phyloP scores from a whole-genome alignment of 208 protist genomes.

The Leishmania tropica region DNA sequence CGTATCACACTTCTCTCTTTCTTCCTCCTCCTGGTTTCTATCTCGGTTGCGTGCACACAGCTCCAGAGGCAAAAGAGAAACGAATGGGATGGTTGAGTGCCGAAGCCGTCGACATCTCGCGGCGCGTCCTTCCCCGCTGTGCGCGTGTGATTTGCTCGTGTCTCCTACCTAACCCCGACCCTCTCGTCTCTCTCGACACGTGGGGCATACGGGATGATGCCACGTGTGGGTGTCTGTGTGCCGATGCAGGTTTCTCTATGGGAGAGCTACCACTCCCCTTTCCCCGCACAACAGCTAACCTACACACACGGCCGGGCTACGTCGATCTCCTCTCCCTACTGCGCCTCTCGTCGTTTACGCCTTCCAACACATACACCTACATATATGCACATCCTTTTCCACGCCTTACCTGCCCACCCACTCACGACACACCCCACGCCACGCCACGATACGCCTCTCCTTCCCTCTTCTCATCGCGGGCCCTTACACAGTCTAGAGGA shows the following conservation, averaged over 20 bases:
- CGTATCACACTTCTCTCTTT: too few species aligned
- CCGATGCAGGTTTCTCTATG: neutral
- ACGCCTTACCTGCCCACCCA: too few species aligned
- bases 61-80: too few species aligned
- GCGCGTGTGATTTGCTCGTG: too few species aligned
- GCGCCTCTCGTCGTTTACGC: neutral
- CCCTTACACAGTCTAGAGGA: neutral
- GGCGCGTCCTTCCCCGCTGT: too few species aligned
- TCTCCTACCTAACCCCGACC: too few species aligned
- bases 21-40: too few species aligned
- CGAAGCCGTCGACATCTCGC: too few species aligned
- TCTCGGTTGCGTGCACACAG: too few species aligned
- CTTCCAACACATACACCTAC: neutral
- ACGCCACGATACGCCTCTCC: neutral
- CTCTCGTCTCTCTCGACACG: neutral
- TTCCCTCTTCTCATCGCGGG: neutral
- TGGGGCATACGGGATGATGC: neutral
- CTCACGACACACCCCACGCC: too few species aligned
- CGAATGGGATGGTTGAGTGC: too few species aligned
- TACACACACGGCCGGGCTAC: neutral
- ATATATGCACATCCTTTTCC: neutral
- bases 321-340: neutral
- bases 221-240: neutral
- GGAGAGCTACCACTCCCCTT: neutral
- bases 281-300: neutral